phyloP scores from a whole-genome alignment of 345 rosid genomes.

The Brassica napus region DNA sequence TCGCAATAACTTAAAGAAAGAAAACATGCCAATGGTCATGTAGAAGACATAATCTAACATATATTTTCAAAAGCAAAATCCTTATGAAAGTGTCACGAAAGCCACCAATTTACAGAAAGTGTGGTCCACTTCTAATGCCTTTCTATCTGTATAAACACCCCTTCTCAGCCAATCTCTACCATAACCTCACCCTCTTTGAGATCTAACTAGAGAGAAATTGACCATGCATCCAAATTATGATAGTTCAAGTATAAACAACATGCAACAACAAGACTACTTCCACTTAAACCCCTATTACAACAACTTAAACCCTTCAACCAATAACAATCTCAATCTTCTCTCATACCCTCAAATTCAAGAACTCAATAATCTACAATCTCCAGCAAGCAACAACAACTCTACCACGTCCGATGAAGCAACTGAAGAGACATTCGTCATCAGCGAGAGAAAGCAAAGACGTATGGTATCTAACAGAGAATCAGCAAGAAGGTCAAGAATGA shows the following conservation, averaged over 20 bases:
- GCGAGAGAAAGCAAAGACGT: constrained; percentile 87
- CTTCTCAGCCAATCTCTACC: constrained; percentile 36
- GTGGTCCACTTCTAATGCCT: constrained; percentile 52
- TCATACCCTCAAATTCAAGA: constrained; percentile 41
- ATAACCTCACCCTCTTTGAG: constrained; percentile 33
- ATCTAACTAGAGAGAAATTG: not conserved
- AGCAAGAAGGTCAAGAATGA: constrained; percentile 91
- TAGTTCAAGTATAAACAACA: constrained; percentile 36
- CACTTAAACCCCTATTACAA: constrained; percentile 45
- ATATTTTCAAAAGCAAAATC: constrained; percentile 25
- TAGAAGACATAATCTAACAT: constrained; percentile 35
- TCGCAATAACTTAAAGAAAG: not conserved
- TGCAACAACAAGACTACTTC: constrained; percentile 41
- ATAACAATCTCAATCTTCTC: constrained; percentile 39
- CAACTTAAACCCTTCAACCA: constrained; percentile 41
- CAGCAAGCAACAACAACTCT: constrained; percentile 72
- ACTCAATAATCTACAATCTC: constrained; percentile 46
- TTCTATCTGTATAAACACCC: constrained; percentile 46
- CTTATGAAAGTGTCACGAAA: constrained; percentile 23
- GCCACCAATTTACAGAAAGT: constrained; percentile 33
- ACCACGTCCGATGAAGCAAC: constrained; percentile 86
- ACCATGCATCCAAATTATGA: constrained; percentile 55
- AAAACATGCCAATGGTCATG: constrained; percentile 19
- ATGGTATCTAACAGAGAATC: constrained; percentile 96
- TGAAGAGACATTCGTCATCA: constrained; percentile 64